phyloP scores from a whole-genome alignment of 164 flowering plant species.

The Pachysandra terminalis region DNA sequence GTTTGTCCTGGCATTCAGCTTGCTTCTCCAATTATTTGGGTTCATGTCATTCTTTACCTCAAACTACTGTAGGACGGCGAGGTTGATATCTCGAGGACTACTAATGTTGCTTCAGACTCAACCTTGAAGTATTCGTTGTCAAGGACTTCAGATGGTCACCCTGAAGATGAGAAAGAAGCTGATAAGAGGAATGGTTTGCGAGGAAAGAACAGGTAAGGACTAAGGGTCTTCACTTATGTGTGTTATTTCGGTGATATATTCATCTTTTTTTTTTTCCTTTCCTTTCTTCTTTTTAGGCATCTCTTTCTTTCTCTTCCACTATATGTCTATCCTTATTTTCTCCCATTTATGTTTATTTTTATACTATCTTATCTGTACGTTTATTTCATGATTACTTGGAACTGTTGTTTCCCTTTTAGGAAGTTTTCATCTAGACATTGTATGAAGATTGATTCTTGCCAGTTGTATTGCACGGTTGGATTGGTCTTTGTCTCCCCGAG shows the following conservation, averaged over 20 bases:
- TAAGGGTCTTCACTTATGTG: not conserved
- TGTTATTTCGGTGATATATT: not conserved
- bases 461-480: too few species aligned
- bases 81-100: conserved; percentile 28
- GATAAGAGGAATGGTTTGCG: conserved; percentile 49
- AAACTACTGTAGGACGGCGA: conserved; percentile 96
- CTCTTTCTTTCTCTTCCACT: not conserved
- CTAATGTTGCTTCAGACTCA: conserved; percentile 32
- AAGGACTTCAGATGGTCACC: conserved; percentile 21
- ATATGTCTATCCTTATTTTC: conserved; percentile 1
- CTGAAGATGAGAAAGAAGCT: conserved; percentile 39
- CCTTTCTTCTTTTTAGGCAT: not conserved
- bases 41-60: conserved; percentile 99
- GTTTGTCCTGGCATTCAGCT: conserved; percentile 86
- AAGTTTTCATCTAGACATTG: too few species aligned
- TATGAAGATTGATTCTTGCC: too few species aligned
- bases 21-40: conserved; percentile 99
- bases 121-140: conserved; percentile 24
- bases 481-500: too few species aligned
- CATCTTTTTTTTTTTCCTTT: not conserved
- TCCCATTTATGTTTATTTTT: not conserved
- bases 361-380: too few species aligned
- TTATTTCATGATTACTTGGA: too few species aligned
- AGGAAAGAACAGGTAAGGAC: conserved; percentile 52
- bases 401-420: too few species aligned